Evolutionary conservation across 2,329 filamentous ascomycete species (phyloP), one percentile per base, ranked within the genome.

Genomic region (Xylaria sp.): DNA sequence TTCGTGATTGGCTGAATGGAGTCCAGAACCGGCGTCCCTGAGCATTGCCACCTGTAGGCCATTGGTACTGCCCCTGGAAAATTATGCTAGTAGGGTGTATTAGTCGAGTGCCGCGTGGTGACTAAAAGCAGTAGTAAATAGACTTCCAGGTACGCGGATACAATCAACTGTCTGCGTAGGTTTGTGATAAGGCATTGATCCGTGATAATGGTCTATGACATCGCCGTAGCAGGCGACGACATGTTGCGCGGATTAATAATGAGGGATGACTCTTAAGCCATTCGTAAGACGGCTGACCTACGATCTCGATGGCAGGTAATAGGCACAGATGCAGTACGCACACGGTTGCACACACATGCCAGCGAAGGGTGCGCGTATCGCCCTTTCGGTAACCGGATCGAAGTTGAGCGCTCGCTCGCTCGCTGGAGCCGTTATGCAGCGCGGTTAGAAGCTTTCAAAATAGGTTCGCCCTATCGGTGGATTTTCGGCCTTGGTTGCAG

Each of bases 271-370:
- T 55, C 18, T 12, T 13, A n/a, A 58, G 56, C 23, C 23, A 46
- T 32, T 58, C 28, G 23, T 44, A 44, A 28, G 1, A 46, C 39
- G 56, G 5, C 23, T 58, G 15, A 28, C 25, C 23, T 54, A 37
- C 37, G 44, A 69, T 69, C 62, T 65, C 66, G 62, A 69, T 66
- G 56, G 60, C 25, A 60, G 13, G 23, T 20, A 39, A 23, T 32
- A 23, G 12, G 39, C 23, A 46, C 23, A n/a, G 15, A 18, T 18
- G 37, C 23, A 13, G 37, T 46, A 32, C 39, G 13, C 39, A 58
- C 9, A 37, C 12, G 23, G 50, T 28, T 28, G 28, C 32, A 54
- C 39, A 46, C 32, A 50, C 23, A 34, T 41, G 48, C 37, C 20
- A n/a, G 37, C 55, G 25, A 52, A 54, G 23, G 37, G 25, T 52